Percentiles rank a stretch among this genome's conserved stretches.
Conservation (phyloP, 495 filamentous ascomycete species). For the Corynascus novoguineensis region DNA sequence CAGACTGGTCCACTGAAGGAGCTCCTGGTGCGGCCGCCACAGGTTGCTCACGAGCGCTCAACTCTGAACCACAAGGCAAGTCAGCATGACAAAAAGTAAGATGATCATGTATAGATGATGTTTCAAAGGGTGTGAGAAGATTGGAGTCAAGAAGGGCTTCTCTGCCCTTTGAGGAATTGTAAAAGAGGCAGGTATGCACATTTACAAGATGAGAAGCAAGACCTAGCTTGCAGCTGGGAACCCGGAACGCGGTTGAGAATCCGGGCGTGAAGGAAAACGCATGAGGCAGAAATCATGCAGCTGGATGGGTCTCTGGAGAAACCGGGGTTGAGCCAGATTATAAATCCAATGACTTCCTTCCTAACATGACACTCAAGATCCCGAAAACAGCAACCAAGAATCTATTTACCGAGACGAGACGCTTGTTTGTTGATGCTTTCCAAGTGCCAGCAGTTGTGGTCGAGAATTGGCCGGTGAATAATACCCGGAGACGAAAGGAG, state of each 20-base stretch:
- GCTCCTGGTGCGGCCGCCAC: conserved; percentile 14
- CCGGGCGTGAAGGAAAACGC: not conserved
- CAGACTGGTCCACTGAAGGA: conserved; percentile 21
- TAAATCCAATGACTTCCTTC: conserved; percentile 7
- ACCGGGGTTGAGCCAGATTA: conserved; percentile 14
- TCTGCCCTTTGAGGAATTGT: no score
- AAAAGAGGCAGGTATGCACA: no score
- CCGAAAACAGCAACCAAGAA: not conserved
- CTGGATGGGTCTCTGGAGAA: not conserved
- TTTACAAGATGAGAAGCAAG: no score
- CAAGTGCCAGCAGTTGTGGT: not conserved
- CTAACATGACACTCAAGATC: not conserved
- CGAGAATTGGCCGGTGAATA: not conserved
- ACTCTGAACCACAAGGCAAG: conserved; percentile 19
- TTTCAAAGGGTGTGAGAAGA: not conserved
- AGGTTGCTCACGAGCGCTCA: conserved; percentile 22
- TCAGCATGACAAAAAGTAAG: conserved; percentile 18
- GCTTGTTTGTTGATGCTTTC: not conserved
- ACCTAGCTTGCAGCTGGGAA: no score
- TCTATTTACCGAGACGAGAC: not conserved
- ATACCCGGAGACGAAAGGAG: not conserved
- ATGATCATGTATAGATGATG: not conserved
- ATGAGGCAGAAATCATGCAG: conserved; percentile 1
- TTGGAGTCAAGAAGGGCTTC: not conserved
- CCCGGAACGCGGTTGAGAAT: not conserved